phyloP scores from a whole-genome alignment of 495 filamentous ascomycete genomes.

The Hypoxylon intermedium region DNA sequence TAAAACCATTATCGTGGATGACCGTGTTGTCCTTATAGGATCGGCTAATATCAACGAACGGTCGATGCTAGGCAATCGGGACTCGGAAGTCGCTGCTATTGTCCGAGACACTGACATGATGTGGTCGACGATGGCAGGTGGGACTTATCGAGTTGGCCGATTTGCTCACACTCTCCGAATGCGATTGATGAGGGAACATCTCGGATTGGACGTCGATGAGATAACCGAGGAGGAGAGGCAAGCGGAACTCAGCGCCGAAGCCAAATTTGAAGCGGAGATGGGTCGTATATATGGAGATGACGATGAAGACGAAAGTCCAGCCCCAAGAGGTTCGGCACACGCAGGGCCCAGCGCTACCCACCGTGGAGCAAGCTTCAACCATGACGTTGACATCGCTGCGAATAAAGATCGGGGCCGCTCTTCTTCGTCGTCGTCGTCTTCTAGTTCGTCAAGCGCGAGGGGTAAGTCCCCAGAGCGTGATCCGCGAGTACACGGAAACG shows the following conservation, averaged over 20 bases:
- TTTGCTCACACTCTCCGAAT: slow-evolving; percentile 94
- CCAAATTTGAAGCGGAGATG: slow-evolving; percentile 61
- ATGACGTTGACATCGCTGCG: slow-evolving; percentile 70
- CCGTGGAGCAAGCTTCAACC: slow-evolving; percentile 72
- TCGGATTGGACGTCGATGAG: slow-evolving; percentile 93
- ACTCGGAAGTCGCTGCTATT: slow-evolving; percentile 90
- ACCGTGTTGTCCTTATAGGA: slow-evolving; percentile 91
- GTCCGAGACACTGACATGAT: slow-evolving; percentile 95
- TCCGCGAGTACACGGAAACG: slow-evolving; percentile 67
- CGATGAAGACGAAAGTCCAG: slow-evolving; percentile 44
- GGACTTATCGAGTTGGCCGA: slow-evolving; percentile 85
- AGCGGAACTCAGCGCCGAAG: slow-evolving; percentile 58
- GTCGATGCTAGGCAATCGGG: slow-evolving; percentile 88
- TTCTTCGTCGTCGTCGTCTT: slow-evolving; percentile 22
- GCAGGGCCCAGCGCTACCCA: slow-evolving; percentile 23
- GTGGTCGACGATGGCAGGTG: slow-evolving; percentile 87
- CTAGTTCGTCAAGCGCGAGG: slow-evolving; percentile 40
- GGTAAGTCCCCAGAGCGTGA: slow-evolving; percentile 62
- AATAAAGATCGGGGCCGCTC: slow-evolving; percentile 66
- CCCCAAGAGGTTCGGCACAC: slow-evolving; percentile 39
- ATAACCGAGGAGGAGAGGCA: slow-evolving; percentile 80
- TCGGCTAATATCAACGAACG: slow-evolving; percentile 99
- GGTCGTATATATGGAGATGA: slow-evolving; percentile 56
- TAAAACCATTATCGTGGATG: slow-evolving; percentile 96
- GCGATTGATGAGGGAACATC: slow-evolving; percentile 95